These are phyloP conservation scores for Passiflora organensis DNA, from an alignment of 345 rosid genomes.

Conservation along the genomic window DNA sequence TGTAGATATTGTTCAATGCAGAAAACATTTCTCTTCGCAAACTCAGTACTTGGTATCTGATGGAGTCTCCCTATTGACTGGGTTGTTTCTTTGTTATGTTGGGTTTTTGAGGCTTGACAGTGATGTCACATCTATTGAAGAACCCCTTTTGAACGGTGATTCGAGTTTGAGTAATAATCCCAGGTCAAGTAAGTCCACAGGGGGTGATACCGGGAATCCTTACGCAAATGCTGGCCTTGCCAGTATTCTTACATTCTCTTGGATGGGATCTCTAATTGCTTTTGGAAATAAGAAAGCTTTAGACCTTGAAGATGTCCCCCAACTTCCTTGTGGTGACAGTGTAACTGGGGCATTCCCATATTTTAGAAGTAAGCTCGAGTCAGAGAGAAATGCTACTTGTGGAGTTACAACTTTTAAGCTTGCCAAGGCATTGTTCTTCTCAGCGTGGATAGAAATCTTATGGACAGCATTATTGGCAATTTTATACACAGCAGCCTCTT, in stretches of 20 bases:
- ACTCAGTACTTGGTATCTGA: constrained; percentile 39
- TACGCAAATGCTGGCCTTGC: constrained; percentile 20
- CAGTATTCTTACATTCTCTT: constrained; percentile 20
- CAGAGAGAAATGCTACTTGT: neutral
- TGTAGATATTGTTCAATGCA: constrained; percentile 39
- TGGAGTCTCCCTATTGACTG: constrained; percentile 38
- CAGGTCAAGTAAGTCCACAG: constrained; percentile 16
- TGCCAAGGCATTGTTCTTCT: constrained; percentile 16
- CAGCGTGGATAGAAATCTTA: constrained; percentile 21
- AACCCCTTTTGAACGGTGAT: constrained; percentile 34
- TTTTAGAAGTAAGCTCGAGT: constrained; percentile 14
- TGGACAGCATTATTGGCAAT: constrained; percentile 18
- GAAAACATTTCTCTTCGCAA: constrained; percentile 21
- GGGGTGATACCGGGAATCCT: constrained; percentile 21
- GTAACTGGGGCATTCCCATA: constrained; percentile 15
- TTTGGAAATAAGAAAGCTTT: constrained; percentile 21
- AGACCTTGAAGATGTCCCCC: constrained; percentile 27
- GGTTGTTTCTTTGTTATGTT: constrained; percentile 49
- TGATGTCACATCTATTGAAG: constrained; percentile 32
- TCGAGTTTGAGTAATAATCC: neutral
- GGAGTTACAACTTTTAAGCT: constrained; percentile 16
- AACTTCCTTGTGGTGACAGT: constrained; percentile 17
- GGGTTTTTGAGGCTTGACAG: constrained; percentile 37
- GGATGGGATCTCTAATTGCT: constrained; percentile 22
- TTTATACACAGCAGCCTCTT: constrained; percentile 18